Base-by-base conservation (phyloP, 1,284 basidiomycete species). In the Boletus mariae region DNA sequence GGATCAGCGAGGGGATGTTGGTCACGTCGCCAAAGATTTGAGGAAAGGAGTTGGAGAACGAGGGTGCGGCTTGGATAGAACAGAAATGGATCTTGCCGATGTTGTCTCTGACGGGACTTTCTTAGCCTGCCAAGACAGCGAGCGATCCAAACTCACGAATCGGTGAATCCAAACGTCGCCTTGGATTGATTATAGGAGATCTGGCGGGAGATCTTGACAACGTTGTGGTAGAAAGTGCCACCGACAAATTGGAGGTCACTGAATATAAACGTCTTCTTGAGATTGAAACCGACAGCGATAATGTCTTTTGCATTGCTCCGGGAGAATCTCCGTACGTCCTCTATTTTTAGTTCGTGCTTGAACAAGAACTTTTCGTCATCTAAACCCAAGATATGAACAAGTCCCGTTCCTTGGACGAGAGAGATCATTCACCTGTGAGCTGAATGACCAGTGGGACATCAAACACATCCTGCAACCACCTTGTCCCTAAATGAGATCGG, bases 321-420 rank as follows among this genome's bases (percentile, higher is more conserved):
- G 9, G 93, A 85, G 70, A 94, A 98, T 40, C 80, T 79, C 64
- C 87, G 83, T 47, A 91, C 92, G 70, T 99, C 90, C 61, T 98
- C 92, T 43, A 92, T 79, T 67, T 92, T 94, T 57, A 97, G 82
- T 58, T 94, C 86, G 50, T 94, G 90, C 73, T 98, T 97, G 80
- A 99, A 97, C 52, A 99, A 74, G 77, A 99, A 99, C 73, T 99
- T 99, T 71, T 99, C 97, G 71, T 99, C 97, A 67, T 99, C 97
- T 93, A 61, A 44, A 5, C 11, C 20, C 7, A 20, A 9, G 34
- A 1, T 23, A 15, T 38, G 15, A 47, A 5, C 23, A n/a, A 50
- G 38, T 13, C 3, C 4, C n/a, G 5, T 40, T 43, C 12, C 17
- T 4, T 15, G 32, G 34, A 12, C 15, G 48, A 45, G 28, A 54